Evolutionary conservation across 2,329 filamentous ascomycete genomes (phyloP).

Genomic region (Aspergillus tubingensis): DNA sequence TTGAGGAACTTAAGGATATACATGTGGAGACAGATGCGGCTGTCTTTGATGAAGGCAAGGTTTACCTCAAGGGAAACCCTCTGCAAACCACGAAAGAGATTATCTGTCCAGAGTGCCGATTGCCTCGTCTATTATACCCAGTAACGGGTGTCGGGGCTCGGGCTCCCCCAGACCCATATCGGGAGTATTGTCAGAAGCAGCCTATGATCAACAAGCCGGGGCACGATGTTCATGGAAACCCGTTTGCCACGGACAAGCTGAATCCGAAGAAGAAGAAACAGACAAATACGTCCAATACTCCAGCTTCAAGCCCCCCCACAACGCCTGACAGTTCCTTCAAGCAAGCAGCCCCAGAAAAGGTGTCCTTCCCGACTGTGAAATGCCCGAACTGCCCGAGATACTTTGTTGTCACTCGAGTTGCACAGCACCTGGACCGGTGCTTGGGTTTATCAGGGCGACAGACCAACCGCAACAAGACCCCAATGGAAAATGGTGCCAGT

Average conservation of each 20-base stretch:
- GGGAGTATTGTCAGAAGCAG: slow-evolving; percentile 61
- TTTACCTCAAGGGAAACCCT: slow-evolving; percentile 59
- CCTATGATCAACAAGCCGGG: slow-evolving; percentile 60
- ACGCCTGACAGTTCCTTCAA: slow-evolving; percentile 37
- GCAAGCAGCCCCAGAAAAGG: slow-evolving; percentile 30
- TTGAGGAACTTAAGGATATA: slow-evolving; percentile 38
- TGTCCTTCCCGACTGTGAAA: slow-evolving; percentile 47
- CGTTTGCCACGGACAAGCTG: slow-evolving; percentile 43
- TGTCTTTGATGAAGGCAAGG: slow-evolving; percentile 54
- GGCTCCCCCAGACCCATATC: slow-evolving; percentile 51
- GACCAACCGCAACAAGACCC: slow-evolving; percentile 48
- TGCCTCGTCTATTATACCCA: slow-evolving; percentile 61
- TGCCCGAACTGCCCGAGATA: slow-evolving; percentile 64
- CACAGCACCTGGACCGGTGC: slow-evolving; percentile 63
- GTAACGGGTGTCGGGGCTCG: slow-evolving; percentile 53
- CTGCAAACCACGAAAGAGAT: slow-evolving; percentile 61
- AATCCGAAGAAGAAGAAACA: slow-evolving; percentile 52
- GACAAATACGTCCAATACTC: slow-evolving; percentile 35
- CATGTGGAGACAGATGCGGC: slow-evolving; percentile 54
- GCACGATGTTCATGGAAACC: slow-evolving; percentile 63
- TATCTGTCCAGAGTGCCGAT: slow-evolving; percentile 61
- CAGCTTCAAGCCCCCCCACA: slow-evolving; percentile 38
- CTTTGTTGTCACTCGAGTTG: slow-evolving; percentile 61
- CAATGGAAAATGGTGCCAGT: slow-evolving; percentile 46
- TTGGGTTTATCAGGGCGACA: slow-evolving; percentile 59